A percentile compares a stretch with the other conserved stretches of the same genome.
phyloP scores from a whole-genome alignment of 805 yeast species.

The Ogataea corticis region DNA sequence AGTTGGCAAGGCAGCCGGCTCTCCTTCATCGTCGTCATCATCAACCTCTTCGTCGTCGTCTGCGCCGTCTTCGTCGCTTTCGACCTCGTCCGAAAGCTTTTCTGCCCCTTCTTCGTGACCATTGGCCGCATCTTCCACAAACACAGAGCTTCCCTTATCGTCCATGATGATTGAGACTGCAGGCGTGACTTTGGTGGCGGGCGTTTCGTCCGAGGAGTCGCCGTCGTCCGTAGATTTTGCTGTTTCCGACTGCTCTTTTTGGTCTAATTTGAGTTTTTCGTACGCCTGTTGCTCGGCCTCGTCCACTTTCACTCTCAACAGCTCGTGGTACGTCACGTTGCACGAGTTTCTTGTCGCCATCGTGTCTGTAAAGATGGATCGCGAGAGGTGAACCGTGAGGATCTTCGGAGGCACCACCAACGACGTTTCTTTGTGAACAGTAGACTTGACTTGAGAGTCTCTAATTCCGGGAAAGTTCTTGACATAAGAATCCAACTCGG shows the following conservation, averaged over 20 bases:
- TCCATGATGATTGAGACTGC: conserved; percentile 19
- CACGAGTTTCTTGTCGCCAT: conserved; percentile 74
- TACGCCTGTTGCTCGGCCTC: conserved; percentile 29
- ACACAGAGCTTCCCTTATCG: conserved; percentile 26
- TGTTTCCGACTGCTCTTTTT: conserved; percentile 23
- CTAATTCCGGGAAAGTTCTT: conserved; percentile 38
- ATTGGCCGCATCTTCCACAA: conserved; percentile 23
- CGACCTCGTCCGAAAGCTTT: conserved; percentile 14
- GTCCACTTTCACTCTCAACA: conserved; percentile 49
- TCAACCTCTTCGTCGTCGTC: neutral
- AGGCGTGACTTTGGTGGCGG: conserved; percentile 11
- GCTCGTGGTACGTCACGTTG: conserved; percentile 63
- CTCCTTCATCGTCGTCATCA: neutral
- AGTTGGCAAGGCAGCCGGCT: neutral
- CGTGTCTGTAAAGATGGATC: conserved; percentile 74
- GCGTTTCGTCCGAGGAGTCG: conserved; percentile 34
- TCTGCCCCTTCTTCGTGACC: conserved; percentile 10
- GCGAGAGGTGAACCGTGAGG: conserved; percentile 78
- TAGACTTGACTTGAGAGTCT: conserved; percentile 46
- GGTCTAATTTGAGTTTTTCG: conserved; percentile 7
- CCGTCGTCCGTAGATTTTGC: conserved; percentile 39
- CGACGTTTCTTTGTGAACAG: conserved; percentile 64
- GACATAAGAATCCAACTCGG: conserved; percentile 48
- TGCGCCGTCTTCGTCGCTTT: conserved; percentile 1
- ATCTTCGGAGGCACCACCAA: conserved; percentile 69